Evolutionary conservation across 2,329 filamentous ascomycete genomes (phyloP), one percentile per base, ranked within the genome.

Genomic region (Phialophora macrospora): DNA sequence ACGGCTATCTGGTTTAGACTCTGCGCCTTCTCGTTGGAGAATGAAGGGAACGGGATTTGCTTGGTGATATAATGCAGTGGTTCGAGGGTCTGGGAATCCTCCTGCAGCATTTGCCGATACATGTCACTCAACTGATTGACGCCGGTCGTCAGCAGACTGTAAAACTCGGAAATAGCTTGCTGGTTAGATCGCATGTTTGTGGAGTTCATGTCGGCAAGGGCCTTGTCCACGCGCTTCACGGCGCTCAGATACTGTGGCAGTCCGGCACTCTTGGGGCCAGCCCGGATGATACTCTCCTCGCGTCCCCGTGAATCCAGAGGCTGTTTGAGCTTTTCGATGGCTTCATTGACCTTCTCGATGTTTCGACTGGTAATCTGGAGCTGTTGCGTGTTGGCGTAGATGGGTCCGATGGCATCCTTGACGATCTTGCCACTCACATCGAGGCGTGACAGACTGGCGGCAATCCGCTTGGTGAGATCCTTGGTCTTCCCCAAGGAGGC

Each of bases 171-270:
- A 63, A 95, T 91, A 2, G 93, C 93, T 76, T 93, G 89, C 76
- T 98, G 93, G 66, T 97, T 98, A 9, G 93, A 91, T 63, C 92
- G 88, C 59, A 99, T 81, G 72, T 97, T 97, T n/a, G 94, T 94
- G 2, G 90, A 85, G 75, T 90, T 91, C 80, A 99, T 89, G 68
- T 96, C 91, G 66, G 83, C 80, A 62, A 97, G 83, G n/a, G 93
- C 91, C 76, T 90, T 90, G 73, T 90, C 93, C 34, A 97, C 87
- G 49, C 95, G 90, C 79, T 96, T 95, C 72, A 98, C 87, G 5
- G 94, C 97, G 54, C 88, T 88, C 57, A 99, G 86, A 78, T 97
- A 99, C 72, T 91, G 91, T 44, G 88, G 85, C 63, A 99, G 81
- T 48, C 93, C 93, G 34, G 88, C 88, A 77, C 90, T 90, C 72